These are phyloP conservation scores for Protomyces arabidopsidicola DNA, from an alignment of 1,139 yeast genomes.

Conservation along the genomic window DNA sequence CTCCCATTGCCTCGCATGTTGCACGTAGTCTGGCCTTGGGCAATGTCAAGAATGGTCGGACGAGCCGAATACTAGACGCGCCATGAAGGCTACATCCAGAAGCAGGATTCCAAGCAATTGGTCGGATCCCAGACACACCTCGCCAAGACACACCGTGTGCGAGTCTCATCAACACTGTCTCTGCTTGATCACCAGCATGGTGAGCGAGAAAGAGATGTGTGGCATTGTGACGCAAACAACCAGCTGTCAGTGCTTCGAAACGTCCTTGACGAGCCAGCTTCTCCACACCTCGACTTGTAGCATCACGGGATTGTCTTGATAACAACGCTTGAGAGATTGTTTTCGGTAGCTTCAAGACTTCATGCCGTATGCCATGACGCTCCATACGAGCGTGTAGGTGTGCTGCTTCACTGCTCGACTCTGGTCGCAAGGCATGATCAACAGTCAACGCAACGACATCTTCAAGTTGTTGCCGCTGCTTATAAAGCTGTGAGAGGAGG, in stretches of 20 bases:
- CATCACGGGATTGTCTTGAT: constrained; percentile 29
- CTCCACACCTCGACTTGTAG: constrained; percentile 45
- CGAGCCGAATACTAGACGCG: constrained; percentile 35
- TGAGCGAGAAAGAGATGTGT: constrained; percentile 56
- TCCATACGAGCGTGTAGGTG: constrained; percentile 36
- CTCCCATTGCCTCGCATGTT: constrained; percentile 45
- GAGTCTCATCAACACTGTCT: constrained; percentile 59
- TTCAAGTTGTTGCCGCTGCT: constrained; percentile 33
- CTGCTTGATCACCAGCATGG: constrained; percentile 66
- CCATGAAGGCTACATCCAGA: constrained; percentile 34
- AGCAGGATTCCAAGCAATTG: constrained; percentile 32
- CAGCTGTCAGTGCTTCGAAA: constrained; percentile 44
- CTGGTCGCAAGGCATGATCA: constrained; percentile 52
- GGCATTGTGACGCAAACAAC: constrained; percentile 41
- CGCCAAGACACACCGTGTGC: constrained; percentile 52
- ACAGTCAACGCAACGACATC: constrained; percentile 49
- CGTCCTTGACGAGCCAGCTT: constrained; percentile 55
- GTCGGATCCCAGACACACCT: constrained; percentile 51
- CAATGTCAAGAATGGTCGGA: constrained; percentile 54
- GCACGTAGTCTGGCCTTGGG: constrained; percentile 47
- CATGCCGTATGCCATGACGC: constrained; percentile 12
- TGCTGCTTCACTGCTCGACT: constrained; percentile 50
- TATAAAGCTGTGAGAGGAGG: constrained; percentile 36
- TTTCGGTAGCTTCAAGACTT: constrained; percentile 6
- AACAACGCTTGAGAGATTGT: constrained; percentile 11